Evolutionary conservation across 306 rosid genomes (phyloP).

Genomic region (Prunus mira): DNA sequence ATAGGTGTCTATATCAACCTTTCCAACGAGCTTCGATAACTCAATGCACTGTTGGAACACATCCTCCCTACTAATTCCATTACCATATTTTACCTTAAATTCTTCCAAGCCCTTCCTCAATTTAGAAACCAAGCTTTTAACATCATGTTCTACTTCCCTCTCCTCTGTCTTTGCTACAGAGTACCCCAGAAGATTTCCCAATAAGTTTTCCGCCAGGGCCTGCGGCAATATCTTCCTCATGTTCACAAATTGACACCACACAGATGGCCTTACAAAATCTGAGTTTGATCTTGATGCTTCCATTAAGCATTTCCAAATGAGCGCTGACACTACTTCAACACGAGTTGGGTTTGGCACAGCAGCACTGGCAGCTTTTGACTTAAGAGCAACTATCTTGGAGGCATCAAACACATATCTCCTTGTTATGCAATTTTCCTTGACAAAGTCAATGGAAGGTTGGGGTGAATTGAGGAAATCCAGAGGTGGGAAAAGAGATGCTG

Average conservation of each 20-base stretch:
- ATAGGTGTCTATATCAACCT: not conserved
- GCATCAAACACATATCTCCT: not conserved
- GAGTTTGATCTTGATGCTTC: constrained; percentile 14
- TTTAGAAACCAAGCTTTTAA: not conserved
- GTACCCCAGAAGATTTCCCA: constrained; percentile 42
- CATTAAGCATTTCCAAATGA: not conserved
- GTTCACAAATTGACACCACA: constrained; percentile 34
- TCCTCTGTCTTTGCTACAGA: constrained; percentile 15
- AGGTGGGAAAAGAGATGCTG: not conserved
- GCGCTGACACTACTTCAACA: not conserved
- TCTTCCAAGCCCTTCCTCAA: not conserved
- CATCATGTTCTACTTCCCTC: not conserved
- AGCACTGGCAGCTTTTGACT: not conserved
- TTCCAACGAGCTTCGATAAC: not conserved
- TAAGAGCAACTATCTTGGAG: not conserved
- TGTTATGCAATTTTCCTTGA: not conserved
- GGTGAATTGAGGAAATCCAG: not conserved
- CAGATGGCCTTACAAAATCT: constrained; percentile 15
- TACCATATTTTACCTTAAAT: not conserved
- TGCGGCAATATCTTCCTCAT: constrained; percentile 23
- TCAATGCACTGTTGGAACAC: not conserved
- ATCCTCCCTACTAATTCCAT: not conserved
- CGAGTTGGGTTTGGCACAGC: not conserved
- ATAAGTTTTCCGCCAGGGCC: constrained; percentile 13
- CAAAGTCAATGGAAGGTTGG: not conserved